A percentile compares a stretch with the other conserved stretches of the same genome.
Conservation (phyloP, 2,329 filamentous ascomycete species). For the Cercospora beticola region DNA sequence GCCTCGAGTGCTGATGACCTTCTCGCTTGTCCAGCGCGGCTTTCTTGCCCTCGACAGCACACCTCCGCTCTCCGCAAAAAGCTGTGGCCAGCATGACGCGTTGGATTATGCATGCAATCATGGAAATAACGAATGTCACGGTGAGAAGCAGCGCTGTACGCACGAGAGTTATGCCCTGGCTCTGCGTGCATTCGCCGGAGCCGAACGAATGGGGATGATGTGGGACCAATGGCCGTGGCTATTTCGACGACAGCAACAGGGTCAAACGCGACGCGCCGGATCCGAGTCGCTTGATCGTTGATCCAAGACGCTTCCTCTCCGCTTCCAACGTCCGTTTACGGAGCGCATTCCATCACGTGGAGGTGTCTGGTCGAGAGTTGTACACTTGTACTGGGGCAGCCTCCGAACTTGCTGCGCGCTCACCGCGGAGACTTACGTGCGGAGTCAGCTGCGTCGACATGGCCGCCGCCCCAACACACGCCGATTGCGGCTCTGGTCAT, state of each 20-base stretch:
- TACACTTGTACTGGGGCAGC: not conserved
- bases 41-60: not conserved
- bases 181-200: not conserved
- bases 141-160: not conserved
- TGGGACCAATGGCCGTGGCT: not conserved
- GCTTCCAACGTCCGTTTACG: not conserved
- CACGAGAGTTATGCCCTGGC: not conserved
- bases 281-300: slow-evolving; percentile 6
- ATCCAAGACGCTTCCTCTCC: not conserved
- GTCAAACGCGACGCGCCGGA: not conserved
- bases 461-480: not conserved
- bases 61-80: not conserved
- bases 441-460: slow-evolving; percentile 4
- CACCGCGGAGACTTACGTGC: not conserved
- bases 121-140: not conserved
- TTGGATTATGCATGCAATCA: slow-evolving; percentile 1
- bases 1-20: not conserved
- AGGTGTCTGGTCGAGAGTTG: not conserved
- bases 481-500: slow-evolving; percentile 1
- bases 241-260: not conserved
- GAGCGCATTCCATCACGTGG: not conserved
- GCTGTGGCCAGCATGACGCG: not conserved
- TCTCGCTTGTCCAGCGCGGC: not conserved
- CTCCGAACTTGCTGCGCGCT: not conserved
- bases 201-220: not conserved